A percentile compares a stretch with the other conserved stretches of the same genome.
These are phyloP conservation scores for Backusella luteola DNA, from an alignment of 192 early-diverging fungal genomes.

Conservation along the genomic window DNA sequence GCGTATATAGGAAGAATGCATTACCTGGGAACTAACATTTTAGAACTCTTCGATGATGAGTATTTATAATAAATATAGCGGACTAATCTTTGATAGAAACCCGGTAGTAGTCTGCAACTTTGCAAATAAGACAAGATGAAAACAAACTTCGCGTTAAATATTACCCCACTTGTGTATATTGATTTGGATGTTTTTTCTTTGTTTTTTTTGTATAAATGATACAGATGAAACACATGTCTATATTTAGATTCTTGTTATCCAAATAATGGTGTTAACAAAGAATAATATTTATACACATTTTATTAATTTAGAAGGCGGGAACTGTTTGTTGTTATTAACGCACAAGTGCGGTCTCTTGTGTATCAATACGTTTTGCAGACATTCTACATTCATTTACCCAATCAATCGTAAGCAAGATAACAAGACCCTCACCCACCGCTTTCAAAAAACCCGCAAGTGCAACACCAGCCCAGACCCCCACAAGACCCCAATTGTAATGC, in stretches of 20 bases:
- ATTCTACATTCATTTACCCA: conserved; percentile 16
- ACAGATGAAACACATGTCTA: neutral
- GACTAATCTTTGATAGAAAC: no score
- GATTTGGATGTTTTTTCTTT: no score
- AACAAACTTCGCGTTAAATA: no score
- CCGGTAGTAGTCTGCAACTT: no score
- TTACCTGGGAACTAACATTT: no score
- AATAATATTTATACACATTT: neutral
- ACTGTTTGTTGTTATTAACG: neutral
- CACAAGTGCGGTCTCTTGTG: conserved; percentile 9
- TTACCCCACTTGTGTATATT: neutral
- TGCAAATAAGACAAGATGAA: no score
- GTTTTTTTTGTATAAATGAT: no score
- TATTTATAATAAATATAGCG: no score
- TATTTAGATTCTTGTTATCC: neutral
- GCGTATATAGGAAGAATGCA: no score
- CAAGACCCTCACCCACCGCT: conserved; percentile 9
- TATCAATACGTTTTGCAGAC: conserved; percentile 6
- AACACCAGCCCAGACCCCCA: conserved; percentile 27
- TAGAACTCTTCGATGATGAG: no score
- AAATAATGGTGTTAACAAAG: neutral
- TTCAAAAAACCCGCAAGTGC: conserved; percentile 21
- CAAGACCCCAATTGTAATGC: conserved; percentile 14
- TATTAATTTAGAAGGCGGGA: neutral
- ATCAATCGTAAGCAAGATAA: conserved; percentile 14